Evolutionary conservation across 2,329 filamentous ascomycete genomes (phyloP).

Genomic region (Neoscytalidium dimidiatum): DNA sequence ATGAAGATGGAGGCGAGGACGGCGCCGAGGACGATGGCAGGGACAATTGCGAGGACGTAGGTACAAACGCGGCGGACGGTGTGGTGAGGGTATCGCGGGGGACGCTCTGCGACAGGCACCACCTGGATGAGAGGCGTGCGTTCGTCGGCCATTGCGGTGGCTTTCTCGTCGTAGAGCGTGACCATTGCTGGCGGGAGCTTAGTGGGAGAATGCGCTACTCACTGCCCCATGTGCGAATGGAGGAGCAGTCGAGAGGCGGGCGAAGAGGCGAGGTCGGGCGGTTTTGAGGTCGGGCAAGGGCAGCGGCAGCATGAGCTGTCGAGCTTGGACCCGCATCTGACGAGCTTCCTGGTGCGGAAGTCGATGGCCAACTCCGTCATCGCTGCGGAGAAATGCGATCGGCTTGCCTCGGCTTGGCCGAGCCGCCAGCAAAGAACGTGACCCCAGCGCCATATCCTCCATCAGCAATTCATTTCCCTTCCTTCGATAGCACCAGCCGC

Average conservation of each 20-base stretch:
- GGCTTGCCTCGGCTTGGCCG: slow-evolving; percentile 6
- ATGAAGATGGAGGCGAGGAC: slow-evolving; percentile 42
- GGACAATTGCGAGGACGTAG: slow-evolving; percentile 48
- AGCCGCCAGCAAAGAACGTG: background rate
- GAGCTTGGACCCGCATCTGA: slow-evolving; percentile 15
- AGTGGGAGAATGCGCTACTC: background rate
- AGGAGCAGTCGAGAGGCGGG: slow-evolving; percentile 12
- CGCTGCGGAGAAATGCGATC: slow-evolving; percentile 6
- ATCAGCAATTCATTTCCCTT: background rate
- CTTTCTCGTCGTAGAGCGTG: slow-evolving; percentile 18
- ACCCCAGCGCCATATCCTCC: background rate
- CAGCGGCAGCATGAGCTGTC: background rate
- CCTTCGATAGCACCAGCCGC: background rate
- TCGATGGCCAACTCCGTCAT: background rate
- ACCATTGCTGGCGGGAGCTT: slow-evolving; percentile 5
- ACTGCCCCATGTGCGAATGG: slow-evolving; percentile 13
- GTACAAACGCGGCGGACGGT: slow-evolving; percentile 68
- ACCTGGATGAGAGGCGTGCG: slow-evolving; percentile 68
- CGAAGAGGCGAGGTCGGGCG: background rate
- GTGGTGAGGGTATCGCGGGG: slow-evolving; percentile 54
- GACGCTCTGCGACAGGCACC: slow-evolving; percentile 57
- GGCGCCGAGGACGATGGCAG: slow-evolving; percentile 40
- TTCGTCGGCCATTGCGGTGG: slow-evolving; percentile 52
- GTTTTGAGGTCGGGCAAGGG: background rate
- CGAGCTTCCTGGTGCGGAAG: slow-evolving; percentile 6